Evolutionary conservation across 805 yeast genomes (phyloP), one percentile per base, ranked within the genome.

Genomic region (Dipodascus albidus): DNA sequence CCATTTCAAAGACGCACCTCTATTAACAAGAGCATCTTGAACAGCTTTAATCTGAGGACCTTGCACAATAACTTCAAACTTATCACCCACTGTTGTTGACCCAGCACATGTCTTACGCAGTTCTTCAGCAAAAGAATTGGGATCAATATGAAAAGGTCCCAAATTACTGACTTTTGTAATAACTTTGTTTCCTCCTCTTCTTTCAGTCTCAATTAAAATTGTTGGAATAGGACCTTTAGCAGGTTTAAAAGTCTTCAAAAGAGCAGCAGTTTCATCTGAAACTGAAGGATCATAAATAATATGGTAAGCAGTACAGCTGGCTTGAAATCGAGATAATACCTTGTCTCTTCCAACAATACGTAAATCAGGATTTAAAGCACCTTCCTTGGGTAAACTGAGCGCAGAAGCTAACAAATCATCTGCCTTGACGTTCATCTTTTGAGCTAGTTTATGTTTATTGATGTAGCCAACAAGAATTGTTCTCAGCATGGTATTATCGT

Each of bases 21-120:
- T 71, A 54, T 80, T 71, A 48, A 70, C 74, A 54, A 90, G 68
- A 48, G 83, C 65, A 1, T 81, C 83, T n/a, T 74, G 70, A 9
- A 85, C 79, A 0, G 75, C 65, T 49, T 79, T 76, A 22, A 81
- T 81, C 64, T 91, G 98, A 1, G 91, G 85, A 0, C 99, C 99
- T 70, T 93, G 98, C 1, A 93, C 95, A 49, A 81, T 76, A 2
- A 93, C 88, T 61, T 87, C 95, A 44, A 74, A 66, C 42, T 77
- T 78, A 15, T 80, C 77, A 19, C 48, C 51, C 9, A 86, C 75
- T 0, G 96, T 82, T 0, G 93, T 77, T 0, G 97, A 87, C 0
- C 96, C 96, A 11, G 96, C 90, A 65, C 98, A 93, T 58, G 81
- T 82, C 20, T 81, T 80, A 55, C 84, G 81, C 57, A 91, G 68